Percentiles rank a stretch among this genome's conserved stretches.
phyloP scores from a whole-genome alignment of 2,329 filamentous ascomycete genomes.

The Fusarium siculi region DNA sequence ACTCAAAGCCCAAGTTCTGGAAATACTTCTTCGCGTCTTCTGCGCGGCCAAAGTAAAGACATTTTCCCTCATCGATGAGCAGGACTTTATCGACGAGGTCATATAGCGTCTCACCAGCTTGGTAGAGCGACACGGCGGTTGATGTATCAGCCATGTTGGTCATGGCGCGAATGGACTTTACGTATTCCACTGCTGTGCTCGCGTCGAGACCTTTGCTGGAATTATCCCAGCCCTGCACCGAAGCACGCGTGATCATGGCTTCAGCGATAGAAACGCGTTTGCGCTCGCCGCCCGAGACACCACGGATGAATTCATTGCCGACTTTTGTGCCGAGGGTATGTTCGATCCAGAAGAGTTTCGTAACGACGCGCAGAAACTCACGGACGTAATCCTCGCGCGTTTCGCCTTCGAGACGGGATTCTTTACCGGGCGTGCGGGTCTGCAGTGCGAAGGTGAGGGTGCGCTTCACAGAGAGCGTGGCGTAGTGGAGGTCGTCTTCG shows the following conservation, averaged over 20 bases:
- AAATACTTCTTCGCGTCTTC: slow-evolving; percentile 76
- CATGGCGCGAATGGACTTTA: slow-evolving; percentile 69
- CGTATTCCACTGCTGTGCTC: slow-evolving; percentile 78
- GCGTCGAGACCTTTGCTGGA: slow-evolving; percentile 77
- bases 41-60: slow-evolving; percentile 76
- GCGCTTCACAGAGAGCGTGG: slow-evolving; percentile 73
- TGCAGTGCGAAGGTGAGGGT: slow-evolving; percentile 75
- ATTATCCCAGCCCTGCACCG: slow-evolving; percentile 79
- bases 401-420: slow-evolving; percentile 67
- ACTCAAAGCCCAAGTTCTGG: slow-evolving; percentile 75
- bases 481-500: slow-evolving; percentile 76
- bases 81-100: slow-evolving; percentile 79
- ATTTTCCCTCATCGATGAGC: slow-evolving; percentile 77
- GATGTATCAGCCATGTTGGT: slow-evolving; percentile 78
- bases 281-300: slow-evolving; percentile 71
- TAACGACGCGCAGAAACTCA: slow-evolving; percentile 68
- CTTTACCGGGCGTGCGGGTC: slow-evolving; percentile 66
- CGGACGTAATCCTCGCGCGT: slow-evolving; percentile 64
- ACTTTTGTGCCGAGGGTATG: slow-evolving; percentile 76
- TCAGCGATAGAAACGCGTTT: slow-evolving; percentile 83
- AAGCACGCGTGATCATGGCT: slow-evolving; percentile 67
- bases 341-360: slow-evolving; percentile 77
- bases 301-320: slow-evolving; percentile 74
- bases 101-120: slow-evolving; percentile 73
- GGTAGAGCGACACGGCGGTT: slow-evolving; percentile 77